Evolutionary conservation across 2,329 filamentous ascomycete genomes (phyloP), one percentile per base, ranked within the genome.

Genomic region (Diaporthe citri): DNA sequence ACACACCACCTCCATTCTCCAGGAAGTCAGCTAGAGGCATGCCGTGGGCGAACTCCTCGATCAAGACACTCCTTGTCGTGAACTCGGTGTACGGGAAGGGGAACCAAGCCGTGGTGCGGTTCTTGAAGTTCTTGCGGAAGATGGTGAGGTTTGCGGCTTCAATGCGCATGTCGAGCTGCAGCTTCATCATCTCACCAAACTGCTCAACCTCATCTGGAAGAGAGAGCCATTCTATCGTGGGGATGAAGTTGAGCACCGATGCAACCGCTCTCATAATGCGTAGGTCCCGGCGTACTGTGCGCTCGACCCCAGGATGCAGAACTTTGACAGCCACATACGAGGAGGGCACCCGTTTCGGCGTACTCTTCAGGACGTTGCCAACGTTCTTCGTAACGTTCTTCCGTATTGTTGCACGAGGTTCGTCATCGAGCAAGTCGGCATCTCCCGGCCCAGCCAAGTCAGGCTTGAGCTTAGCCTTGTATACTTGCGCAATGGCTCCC

Each of bases 111-210:
- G 96, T 98, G 2, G 94, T 94, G 59, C 97, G 91, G 75, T 95
- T 90, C 79, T 93, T 94, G 87, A 99, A 99, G 82, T 98, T 95
- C 79, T 93, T 93, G 71, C 97, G 92, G 87, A 99, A 98, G 20
- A 93, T 91, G 31, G 93, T 92, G 4, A 99, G 87, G 80, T 99
- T 99, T 51, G 96, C 93, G 1, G 95, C 93, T 83, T 99, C 97
- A 76, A 98, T 98, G 71, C 97, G 93, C 48, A 99, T 88, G 83
- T 99, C 97, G 3, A 99, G 88, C 82, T 99, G 97, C n/a, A 98
- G 87, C 80, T 93, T 93, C 97, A 99, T 99, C 97, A 99, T 99
- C 82, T 97, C 94, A 34, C 96, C 96, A 81, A 99, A 99, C 80
- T 98, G 95, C 20, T 89, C 85, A 4, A 98, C 97, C 82, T 99